phyloP scores from a whole-genome alignment of 768 basidiomycete genomes.

The Kwoniella bestiolae region DNA sequence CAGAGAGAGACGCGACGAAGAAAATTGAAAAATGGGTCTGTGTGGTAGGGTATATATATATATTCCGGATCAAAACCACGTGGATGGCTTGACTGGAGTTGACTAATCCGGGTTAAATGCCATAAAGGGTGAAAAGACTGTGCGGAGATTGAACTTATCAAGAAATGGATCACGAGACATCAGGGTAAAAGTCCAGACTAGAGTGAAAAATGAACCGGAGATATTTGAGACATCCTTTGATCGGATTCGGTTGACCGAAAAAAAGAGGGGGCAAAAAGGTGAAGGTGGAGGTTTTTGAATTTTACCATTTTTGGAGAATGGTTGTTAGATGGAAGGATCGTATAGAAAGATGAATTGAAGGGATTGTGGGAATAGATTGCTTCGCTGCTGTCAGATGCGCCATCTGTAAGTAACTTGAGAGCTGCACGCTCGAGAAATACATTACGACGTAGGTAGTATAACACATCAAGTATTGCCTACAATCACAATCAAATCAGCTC shows the following conservation, averaged over 20 bases:
- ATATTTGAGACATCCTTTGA: neutral
- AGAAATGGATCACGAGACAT: neutral
- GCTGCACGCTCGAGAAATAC: too few species aligned
- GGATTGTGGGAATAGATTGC: too few species aligned
- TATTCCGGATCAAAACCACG: constrained; percentile 6
- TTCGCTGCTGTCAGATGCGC: too few species aligned
- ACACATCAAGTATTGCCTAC: too few species aligned
- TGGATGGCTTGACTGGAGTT: constrained; percentile 13
- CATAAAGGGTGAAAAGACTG: neutral
- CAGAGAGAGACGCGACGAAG: constrained; percentile 18
- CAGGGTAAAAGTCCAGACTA: neutral
- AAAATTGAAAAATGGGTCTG: constrained; percentile 4
- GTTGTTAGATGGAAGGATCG: neutral
- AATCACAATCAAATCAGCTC: too few species aligned
- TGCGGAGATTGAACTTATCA: neutral
- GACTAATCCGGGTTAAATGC: constrained; percentile 5
- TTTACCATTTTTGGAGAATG: neutral
- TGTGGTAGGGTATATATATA: constrained; percentile 15
- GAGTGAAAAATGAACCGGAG: neutral
- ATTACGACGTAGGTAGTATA: too few species aligned
- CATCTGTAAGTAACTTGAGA: too few species aligned
- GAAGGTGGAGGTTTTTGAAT: too few species aligned
- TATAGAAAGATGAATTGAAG: neutral
- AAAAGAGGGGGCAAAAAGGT: neutral
- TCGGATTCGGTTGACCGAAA: neutral